phyloP scores from a whole-genome alignment of 2,329 filamentous ascomycete species.

The Fusarium sarcochroum region DNA sequence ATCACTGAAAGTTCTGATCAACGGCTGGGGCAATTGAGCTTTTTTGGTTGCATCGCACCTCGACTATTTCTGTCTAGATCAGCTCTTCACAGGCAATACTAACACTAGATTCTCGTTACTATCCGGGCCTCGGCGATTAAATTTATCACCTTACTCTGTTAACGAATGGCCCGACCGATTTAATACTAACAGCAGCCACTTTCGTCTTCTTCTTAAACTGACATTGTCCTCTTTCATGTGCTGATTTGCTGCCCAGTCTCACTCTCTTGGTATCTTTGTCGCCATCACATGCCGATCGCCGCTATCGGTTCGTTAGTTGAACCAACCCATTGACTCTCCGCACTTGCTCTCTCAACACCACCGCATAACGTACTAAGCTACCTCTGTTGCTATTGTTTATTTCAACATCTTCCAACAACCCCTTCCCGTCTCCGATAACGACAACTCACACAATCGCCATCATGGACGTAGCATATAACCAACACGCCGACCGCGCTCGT shows the following conservation, averaged over 20 bases:
- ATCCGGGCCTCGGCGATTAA: constrained; percentile 34
- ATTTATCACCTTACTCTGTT: constrained; percentile 17
- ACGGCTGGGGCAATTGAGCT: constrained; percentile 7
- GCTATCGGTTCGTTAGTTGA: constrained; percentile 27
- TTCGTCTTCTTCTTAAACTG: constrained; percentile 17
- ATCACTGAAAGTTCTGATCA: constrained; percentile 39
- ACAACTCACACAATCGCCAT: constrained; percentile 5
- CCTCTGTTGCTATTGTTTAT: constrained; percentile 6
- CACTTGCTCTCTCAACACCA: constrained; percentile 30
- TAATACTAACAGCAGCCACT: constrained; percentile 10
- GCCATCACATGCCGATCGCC: constrained; percentile 44
- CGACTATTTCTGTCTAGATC: constrained; percentile 29
- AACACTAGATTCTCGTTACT: constrained; percentile 8
- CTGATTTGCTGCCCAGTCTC: constrained; percentile 18
- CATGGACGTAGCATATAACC: constrained; percentile 73
- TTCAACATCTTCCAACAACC: not conserved
- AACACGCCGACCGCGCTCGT: constrained; percentile 69
- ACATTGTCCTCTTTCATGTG: constrained; percentile 15
- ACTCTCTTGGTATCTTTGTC: constrained; percentile 18
- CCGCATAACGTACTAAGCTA: constrained; percentile 16
- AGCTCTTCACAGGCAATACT: constrained; percentile 33
- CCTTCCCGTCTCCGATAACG: not conserved
- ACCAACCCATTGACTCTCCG: constrained; percentile 33
- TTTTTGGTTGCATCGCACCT: constrained; percentile 34
- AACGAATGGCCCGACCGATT: constrained; percentile 9